Percentiles rank a stretch among this genome's conserved stretches.
Conservation (phyloP, 768 basidiomycete species). For the Agrocybe pediades region DNA sequence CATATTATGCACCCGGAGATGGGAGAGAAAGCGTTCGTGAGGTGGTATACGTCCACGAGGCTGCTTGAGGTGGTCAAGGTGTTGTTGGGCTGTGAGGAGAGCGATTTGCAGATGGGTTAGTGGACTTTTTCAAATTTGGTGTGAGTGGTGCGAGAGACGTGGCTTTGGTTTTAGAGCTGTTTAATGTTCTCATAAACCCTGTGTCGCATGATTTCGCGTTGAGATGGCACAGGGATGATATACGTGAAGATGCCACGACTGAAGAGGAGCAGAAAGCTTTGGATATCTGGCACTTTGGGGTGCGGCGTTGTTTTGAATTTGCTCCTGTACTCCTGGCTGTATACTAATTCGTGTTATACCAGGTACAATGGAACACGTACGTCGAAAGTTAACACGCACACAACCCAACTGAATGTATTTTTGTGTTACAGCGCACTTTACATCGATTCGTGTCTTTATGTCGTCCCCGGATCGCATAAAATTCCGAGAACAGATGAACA, state of each 20-base stretch:
- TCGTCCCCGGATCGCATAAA: constrained; percentile 72
- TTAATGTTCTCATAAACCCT: constrained; percentile 78
- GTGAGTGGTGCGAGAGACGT: not conserved
- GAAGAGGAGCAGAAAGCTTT: constrained; percentile 66
- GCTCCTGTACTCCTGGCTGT: not conserved
- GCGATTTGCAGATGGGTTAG: constrained; percentile 75
- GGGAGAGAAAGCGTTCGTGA: constrained; percentile 55
- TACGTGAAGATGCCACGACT: constrained; percentile 53
- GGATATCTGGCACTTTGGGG: constrained; percentile 63
- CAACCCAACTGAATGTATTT: not conserved
- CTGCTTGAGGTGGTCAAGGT: constrained; percentile 44
- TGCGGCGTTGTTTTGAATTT: constrained; percentile 32
- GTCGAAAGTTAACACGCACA: constrained; percentile 20
- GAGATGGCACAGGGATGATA: constrained; percentile 81
- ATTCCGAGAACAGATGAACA: constrained; percentile 58
- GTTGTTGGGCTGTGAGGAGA: constrained; percentile 57
- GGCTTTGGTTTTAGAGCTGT: constrained; percentile 52
- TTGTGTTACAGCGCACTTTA: constrained; percentile 57
- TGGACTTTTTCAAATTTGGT: not conserved
- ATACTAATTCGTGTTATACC: not conserved
- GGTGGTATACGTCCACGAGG: constrained; percentile 65
- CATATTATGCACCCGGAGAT: constrained; percentile 82
- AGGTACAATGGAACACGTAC: constrained; percentile 87
- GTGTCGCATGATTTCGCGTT: constrained; percentile 64
- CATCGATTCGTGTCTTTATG: constrained; percentile 65